phyloP scores from a whole-genome alignment of 768 basidiomycete species.

The Lactarius indigo region DNA sequence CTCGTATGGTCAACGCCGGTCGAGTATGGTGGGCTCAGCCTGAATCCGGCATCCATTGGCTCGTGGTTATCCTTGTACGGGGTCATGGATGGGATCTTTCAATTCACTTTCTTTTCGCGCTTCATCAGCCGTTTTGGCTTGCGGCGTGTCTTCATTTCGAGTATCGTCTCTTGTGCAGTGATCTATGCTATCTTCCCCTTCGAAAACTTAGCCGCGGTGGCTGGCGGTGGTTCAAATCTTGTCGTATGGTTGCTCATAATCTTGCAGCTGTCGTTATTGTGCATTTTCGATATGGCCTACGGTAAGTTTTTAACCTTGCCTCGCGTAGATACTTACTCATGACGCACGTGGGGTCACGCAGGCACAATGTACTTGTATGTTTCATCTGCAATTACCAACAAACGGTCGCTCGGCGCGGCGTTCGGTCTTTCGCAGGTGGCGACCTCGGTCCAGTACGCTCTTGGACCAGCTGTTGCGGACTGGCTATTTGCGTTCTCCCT shows the following conservation, averaged over 20 bases:
- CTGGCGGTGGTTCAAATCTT: not conserved
- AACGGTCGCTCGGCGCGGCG: conserved; percentile 61
- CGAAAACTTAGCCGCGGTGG: not conserved
- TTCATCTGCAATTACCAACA: conserved; percentile 58
- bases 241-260: not conserved
- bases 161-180: conserved; percentile 28
- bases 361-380: conserved; percentile 70
- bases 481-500: conserved; percentile 66
- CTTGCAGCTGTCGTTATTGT: not conserved
- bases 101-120: conserved; percentile 37
- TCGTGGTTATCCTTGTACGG: conserved; percentile 36
- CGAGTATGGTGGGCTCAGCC: conserved; percentile 29
- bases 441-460: conserved; percentile 36
- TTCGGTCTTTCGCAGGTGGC: conserved; percentile 48
- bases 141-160: conserved; percentile 31
- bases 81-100: conserved; percentile 36
- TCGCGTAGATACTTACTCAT: not conserved
- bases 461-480: conserved; percentile 58
- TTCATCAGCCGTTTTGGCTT: conserved; percentile 36
- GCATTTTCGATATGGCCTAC: not conserved
- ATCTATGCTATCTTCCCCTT: conserved; percentile 31
- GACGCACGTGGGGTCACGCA: conserved; percentile 31
- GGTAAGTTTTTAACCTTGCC: not conserved
- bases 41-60: conserved; percentile 38
- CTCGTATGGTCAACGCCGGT: conserved; percentile 40